Base-by-base conservation (phyloP, 306 rosid genomes). In the Ormosia semicastrata region DNA sequence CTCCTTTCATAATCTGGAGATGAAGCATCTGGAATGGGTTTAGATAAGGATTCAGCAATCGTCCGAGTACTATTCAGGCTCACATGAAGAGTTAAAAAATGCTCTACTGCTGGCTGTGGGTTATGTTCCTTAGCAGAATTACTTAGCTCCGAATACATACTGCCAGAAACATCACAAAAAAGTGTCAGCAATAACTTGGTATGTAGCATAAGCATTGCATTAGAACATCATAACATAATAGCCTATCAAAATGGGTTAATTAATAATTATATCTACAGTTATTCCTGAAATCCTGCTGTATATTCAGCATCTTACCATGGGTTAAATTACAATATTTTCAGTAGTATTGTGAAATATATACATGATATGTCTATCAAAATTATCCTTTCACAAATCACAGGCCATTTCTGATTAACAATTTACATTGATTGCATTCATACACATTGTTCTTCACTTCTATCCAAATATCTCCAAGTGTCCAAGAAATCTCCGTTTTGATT, bases 21-120 rank as follows among this genome's bases (percentile, higher is more conserved):
- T n/a, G 88, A 69, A 85, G 82, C 76, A 44, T 89, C 80, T 71
- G 87, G 84, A 29, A 81, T 73, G 43, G 88, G 87, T 89, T 86
- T 93, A 11, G 80, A 86, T 71, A 95, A 88, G 59, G 97, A 90
- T 85, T 90, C 92, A 33, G 94, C 91, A 66, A 91, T 86, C 9
- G 68, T 71, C 10, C 83, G 85, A 52, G 92, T 91, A 73, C 82
- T 88, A 86, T 79, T 93, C 78, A 96, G 85, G 83, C 76, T 92
- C 8, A 95, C 85, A 82, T 90, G 92, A 77, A 96, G 97, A 40
- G 86, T 78, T 87, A 96, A 76, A 88, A 90, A 96, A 87, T 91
- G 94, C 87, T 93, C 98, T 4, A 96, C 94, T 58, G 94, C 92
- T 32, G 94, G 97, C 90, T 92, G 97, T 12, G 99, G 99, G 85